These are phyloP conservation scores for Pseudoperonospora humuli DNA, from an alignment of 352 stramenopile species.

Conservation along the genomic window DNA sequence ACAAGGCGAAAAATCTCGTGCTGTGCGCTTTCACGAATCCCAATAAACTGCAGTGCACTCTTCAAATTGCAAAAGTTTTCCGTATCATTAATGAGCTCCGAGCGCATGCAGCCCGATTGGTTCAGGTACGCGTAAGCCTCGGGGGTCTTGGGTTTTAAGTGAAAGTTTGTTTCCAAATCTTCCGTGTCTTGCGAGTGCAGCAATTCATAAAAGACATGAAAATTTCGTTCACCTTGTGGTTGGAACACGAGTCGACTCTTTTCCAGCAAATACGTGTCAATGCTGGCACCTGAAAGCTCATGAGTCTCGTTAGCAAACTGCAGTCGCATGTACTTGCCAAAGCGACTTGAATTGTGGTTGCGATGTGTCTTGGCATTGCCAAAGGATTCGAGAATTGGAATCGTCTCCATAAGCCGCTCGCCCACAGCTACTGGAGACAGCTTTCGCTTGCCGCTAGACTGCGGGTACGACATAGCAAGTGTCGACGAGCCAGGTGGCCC, in stretches of 20 bases:
- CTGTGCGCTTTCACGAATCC: slow-evolving; percentile 53
- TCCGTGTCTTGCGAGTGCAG: slow-evolving; percentile 50
- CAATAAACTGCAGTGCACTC: slow-evolving; percentile 60
- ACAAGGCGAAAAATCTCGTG: slow-evolving; percentile 72
- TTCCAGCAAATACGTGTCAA: slow-evolving; percentile 78
- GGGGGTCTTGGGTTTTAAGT: slow-evolving; percentile 49
- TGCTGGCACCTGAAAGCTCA: slow-evolving; percentile 72
- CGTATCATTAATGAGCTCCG: slow-evolving; percentile 62
- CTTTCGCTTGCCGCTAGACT: slow-evolving; percentile 47
- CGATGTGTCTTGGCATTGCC: slow-evolving; percentile 84
- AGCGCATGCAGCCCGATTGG: slow-evolving; percentile 66
- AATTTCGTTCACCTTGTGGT: slow-evolving; percentile 72
- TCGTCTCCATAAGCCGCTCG: slow-evolving; percentile 79
- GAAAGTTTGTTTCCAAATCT: slow-evolving; percentile 38
- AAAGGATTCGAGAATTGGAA: slow-evolving; percentile 89
- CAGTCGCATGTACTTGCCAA: slow-evolving; percentile 88
- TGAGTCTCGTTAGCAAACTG: slow-evolving; percentile 63
- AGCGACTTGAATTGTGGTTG: slow-evolving; percentile 89
- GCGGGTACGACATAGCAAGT: slow-evolving; percentile 62
- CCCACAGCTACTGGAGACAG: slow-evolving; percentile 61
- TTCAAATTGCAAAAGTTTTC: slow-evolving; percentile 62
- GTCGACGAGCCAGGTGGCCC: slow-evolving; percentile 38
- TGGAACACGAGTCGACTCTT: slow-evolving; percentile 80
- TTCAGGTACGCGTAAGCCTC: slow-evolving; percentile 66
- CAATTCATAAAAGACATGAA: slow-evolving; percentile 84